phyloP scores from a whole-genome alignment of 2,329 filamentous ascomycete species.

The Xylariaceae sp. region DNA sequence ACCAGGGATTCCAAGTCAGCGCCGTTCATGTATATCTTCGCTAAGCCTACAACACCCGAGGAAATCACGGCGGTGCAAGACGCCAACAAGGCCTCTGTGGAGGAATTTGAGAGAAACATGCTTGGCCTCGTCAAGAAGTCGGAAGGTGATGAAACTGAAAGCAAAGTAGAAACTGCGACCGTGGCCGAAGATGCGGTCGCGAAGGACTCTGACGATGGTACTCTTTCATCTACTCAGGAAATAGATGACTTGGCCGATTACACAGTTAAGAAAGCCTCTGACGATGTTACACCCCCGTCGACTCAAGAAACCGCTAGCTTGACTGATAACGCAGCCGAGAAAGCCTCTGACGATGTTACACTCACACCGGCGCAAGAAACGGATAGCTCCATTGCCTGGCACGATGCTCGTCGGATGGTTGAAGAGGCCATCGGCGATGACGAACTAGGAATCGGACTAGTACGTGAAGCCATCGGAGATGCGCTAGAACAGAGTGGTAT shows the following conservation, averaged over 20 bases:
- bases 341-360: constrained; percentile 1
- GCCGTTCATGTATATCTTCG: constrained; percentile 83
- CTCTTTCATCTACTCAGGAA: not conserved
- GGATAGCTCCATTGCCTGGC: constrained; percentile 43
- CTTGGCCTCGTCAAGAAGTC: constrained; percentile 42
- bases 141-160: constrained; percentile 19
- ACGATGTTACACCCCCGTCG: constrained; percentile 8
- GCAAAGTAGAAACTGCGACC: constrained; percentile 18
- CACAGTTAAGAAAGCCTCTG: constrained; percentile 8
- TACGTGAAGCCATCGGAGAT: constrained; percentile 50
- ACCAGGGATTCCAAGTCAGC: constrained; percentile 51
- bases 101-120: constrained; percentile 62
- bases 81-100: constrained; percentile 57
- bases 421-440: constrained; percentile 55
- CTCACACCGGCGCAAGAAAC: constrained; percentile 22
- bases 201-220: not conserved
- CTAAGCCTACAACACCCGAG: constrained; percentile 70
- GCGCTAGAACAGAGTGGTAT: constrained; percentile 52
- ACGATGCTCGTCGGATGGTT: constrained; percentile 49
- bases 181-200: constrained; percentile 21
- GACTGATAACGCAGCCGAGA: constrained; percentile 17
- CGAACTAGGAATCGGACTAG: constrained; percentile 45
- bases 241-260: constrained; percentile 19
- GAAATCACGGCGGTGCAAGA: constrained; percentile 71
- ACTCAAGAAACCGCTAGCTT: not conserved